Evolutionary conservation across 2,329 filamentous ascomycete genomes (phyloP).

Genomic region (Cladophialophora exuberans): DNA sequence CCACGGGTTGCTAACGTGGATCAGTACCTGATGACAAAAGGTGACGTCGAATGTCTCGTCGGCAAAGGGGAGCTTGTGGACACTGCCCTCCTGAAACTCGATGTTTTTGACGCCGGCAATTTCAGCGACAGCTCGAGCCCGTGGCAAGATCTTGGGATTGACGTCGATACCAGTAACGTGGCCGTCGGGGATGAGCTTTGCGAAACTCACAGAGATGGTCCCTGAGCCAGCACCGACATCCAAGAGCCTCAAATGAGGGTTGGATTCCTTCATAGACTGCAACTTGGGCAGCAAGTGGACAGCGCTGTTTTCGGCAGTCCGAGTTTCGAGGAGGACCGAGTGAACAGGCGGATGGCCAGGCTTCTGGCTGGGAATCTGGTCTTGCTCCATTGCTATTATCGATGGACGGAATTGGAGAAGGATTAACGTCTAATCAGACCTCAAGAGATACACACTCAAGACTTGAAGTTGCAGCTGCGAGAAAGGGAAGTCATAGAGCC

Average conservation of each 20-base stretch:
- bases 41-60: conserved; percentile 50
- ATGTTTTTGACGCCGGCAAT: conserved; percentile 36
- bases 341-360: conserved; percentile 9
- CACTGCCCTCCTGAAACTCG: conserved; percentile 41
- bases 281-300: conserved; percentile 44
- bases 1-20: conserved; percentile 42
- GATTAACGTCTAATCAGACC: not conserved
- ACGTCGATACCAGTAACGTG: conserved; percentile 47
- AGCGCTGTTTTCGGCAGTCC: conserved; percentile 39
- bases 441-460: too few species aligned
- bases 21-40: conserved; percentile 49
- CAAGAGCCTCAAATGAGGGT: conserved; percentile 41
- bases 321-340: conserved; percentile 19
- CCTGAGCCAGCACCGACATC: conserved; percentile 56
- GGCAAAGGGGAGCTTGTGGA: conserved; percentile 44
- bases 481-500: too few species aligned
- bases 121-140: conserved; percentile 36
- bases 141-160: conserved; percentile 39
- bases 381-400: conserved; percentile 14
- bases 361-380: conserved; percentile 6
- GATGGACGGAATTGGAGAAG: not conserved
- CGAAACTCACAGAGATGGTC: conserved; percentile 53
- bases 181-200: conserved; percentile 46
- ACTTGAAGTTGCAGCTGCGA: too few species aligned
- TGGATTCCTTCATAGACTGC: conserved; percentile 35